Evolutionary conservation across 2,329 filamentous ascomycete genomes (phyloP).

Genomic region (Nigrospora osmanthi): DNA sequence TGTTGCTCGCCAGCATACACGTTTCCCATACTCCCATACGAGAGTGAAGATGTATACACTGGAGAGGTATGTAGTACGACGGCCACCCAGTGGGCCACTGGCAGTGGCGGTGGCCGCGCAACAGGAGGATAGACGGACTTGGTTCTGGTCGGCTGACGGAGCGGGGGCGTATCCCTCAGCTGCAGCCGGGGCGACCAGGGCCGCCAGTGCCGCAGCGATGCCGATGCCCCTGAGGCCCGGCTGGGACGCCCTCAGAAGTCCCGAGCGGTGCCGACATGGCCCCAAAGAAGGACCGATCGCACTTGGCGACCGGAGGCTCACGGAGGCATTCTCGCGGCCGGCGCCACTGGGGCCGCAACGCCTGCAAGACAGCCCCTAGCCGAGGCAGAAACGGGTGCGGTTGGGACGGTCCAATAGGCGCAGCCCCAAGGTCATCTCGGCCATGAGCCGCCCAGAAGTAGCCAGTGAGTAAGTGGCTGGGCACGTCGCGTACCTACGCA

Average conservation of each 20-base stretch:
- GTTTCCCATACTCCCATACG: no score
- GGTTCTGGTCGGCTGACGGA: no score
- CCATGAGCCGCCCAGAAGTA: neutral
- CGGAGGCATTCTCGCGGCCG: no score
- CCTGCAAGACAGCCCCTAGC: neutral
- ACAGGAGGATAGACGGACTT: no score
- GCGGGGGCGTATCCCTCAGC: no score
- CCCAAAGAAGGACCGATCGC: constrained; percentile 11
- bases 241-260: constrained; percentile 7
- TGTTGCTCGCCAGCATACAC: no score
- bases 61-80: neutral
- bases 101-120: no score
- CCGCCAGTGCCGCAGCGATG: neutral
- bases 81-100: neutral
- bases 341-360: no score
- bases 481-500: no score
- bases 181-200: neutral
- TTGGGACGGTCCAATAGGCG: neutral
- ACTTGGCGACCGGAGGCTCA: no score
- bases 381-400: neutral
- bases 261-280: constrained; percentile 10
- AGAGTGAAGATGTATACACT: no score
- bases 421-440: neutral
- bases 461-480: neutral
- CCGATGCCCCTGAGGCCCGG: neutral